phyloP scores from a whole-genome alignment of 2,329 filamentous ascomycete genomes.

The Ophiostoma tasmaniense region DNA sequence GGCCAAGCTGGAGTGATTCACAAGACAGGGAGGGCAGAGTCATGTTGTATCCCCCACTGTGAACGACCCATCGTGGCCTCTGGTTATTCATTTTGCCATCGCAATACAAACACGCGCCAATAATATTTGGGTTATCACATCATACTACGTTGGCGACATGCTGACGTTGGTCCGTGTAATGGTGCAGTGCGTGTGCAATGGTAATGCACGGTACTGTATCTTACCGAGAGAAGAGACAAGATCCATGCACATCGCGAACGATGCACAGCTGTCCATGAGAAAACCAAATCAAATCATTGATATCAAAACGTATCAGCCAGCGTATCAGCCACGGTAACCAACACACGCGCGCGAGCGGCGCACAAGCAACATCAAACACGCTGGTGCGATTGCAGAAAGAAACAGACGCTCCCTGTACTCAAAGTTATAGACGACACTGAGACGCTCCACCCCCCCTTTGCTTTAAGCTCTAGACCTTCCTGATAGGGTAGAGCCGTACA shows the following conservation, averaged over 20 bases:
- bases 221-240: neutral
- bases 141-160: neutral
- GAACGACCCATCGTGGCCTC: neutral
- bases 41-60: neutral
- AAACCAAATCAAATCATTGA: no score
- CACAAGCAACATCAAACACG: neutral
- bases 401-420: neutral
- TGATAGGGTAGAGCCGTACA: neutral
- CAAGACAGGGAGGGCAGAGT: neutral
- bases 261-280: no score
- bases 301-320: no score
- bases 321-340: no score
- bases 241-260: neutral
- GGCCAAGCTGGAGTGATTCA: neutral
- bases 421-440: neutral
- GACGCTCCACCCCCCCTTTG: neutral
- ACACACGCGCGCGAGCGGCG: neutral
- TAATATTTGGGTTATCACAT: neutral
- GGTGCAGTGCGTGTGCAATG: neutral
- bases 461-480: neutral
- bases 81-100: neutral
- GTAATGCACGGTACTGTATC: neutral
- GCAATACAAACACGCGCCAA: neutral
- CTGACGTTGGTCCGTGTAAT: neutral
- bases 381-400: neutral